Percentiles rank a stretch among this genome's conserved stretches.
Evolutionary conservation across 1,284 basidiomycete species (phyloP).

Genomic region (Leccinum subfulvum): DNA sequence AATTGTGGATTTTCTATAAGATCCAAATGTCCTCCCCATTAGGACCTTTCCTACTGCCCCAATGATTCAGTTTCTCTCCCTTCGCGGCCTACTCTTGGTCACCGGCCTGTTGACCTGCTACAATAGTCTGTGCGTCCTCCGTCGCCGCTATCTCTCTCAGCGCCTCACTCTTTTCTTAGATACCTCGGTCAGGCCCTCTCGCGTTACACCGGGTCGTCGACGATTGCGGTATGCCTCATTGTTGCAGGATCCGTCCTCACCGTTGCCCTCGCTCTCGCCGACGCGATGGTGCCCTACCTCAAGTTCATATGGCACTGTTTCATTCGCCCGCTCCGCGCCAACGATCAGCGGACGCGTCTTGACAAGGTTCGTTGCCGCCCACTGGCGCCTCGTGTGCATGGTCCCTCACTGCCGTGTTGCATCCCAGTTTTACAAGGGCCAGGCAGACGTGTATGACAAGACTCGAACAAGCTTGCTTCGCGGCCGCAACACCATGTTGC

Average conservation of each 20-base stretch:
- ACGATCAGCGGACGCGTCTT: slow-evolving; percentile 43
- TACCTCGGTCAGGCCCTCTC: slow-evolving; percentile 22
- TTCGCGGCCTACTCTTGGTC: slow-evolving; percentile 21
- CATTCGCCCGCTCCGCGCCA: slow-evolving; percentile 38
- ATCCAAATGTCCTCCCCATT: background rate
- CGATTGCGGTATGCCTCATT: slow-evolving; percentile 28
- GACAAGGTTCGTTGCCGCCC: slow-evolving; percentile 36
- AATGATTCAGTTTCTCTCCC: slow-evolving; percentile 8
- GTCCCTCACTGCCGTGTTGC: background rate
- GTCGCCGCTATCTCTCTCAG: background rate
- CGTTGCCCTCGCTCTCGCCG: slow-evolving; percentile 23
- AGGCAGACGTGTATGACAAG: slow-evolving; percentile 70
- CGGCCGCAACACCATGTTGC: slow-evolving; percentile 71
- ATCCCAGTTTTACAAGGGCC: slow-evolving; percentile 61
- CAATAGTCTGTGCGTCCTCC: slow-evolving; percentile 17
- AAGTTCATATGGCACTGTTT: slow-evolving; percentile 52
- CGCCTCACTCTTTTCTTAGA: slow-evolving; percentile 11
- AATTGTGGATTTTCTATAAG: slow-evolving; percentile 17
- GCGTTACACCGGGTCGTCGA: slow-evolving; percentile 32
- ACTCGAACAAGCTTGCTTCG: slow-evolving; percentile 60
- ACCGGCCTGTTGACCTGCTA: slow-evolving; percentile 19
- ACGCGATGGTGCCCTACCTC: slow-evolving; percentile 38
- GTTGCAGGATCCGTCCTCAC: slow-evolving; percentile 25
- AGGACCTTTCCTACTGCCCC: background rate
- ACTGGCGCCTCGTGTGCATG: background rate